Evolutionary conservation across 352 stramenopile genomes (phyloP).

Genomic region (Phytophthora podocarpi): DNA sequence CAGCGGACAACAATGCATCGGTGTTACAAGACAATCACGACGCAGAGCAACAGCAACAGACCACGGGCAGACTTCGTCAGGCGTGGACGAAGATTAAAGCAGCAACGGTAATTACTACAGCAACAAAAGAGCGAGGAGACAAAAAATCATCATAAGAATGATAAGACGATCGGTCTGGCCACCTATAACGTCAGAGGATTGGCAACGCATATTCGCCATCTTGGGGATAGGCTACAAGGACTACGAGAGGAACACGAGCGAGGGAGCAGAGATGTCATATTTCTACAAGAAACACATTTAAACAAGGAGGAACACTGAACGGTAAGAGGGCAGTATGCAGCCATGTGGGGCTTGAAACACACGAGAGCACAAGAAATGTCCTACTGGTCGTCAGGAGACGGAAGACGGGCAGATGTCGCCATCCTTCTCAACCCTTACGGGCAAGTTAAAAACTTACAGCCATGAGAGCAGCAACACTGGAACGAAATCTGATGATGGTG

Average conservation of each 20-base stretch:
- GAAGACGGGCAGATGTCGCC: not conserved
- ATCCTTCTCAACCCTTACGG: constrained; percentile 5
- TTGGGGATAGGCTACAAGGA: not conserved
- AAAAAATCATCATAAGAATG: not conserved
- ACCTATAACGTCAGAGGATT: constrained; percentile 5
- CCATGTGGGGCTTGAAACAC: not conserved
- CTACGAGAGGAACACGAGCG: constrained; percentile 2
- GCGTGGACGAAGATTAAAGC: too few species aligned
- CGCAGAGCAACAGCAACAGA: too few species aligned
- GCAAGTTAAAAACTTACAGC: not conserved
- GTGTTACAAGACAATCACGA: too few species aligned
- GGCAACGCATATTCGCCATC: not conserved
- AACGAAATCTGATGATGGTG: constrained; percentile 1
- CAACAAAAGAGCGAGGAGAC: too few species aligned
- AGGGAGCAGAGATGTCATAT: not conserved
- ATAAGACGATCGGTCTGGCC: not conserved
- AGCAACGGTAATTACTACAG: too few species aligned
- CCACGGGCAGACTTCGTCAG: too few species aligned
- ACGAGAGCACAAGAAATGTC: not conserved
- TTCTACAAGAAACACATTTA: constrained; percentile 10
- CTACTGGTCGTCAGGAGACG: not conserved
- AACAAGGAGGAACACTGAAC: not conserved
- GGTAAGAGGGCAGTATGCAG: not conserved
- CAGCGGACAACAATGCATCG: too few species aligned
- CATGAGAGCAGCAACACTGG: not conserved